Evolutionary conservation across 345 rosid genomes (phyloP), one percentile per base, ranked within the genome.

Genomic region (Raphanus raphanistrum): DNA sequence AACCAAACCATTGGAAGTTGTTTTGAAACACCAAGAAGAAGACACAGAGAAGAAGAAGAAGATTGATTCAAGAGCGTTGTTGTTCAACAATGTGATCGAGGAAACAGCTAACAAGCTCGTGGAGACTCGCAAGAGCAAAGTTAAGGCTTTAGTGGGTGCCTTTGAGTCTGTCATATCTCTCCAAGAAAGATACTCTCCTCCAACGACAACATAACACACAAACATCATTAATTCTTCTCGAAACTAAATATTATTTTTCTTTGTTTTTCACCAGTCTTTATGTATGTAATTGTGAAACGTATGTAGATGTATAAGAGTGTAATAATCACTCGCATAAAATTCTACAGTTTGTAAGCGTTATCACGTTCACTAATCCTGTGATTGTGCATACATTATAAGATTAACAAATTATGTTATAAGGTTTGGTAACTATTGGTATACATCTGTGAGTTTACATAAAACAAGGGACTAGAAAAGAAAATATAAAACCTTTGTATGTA

Each of bases 141-240:
- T 95, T 26, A 90, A 92, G 80, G 99, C 97, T 73, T 85, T 95
- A 84, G 99, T 93, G 16, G 93, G 98, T 41, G 99, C 98, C 52
- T 95, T 95, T 76, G 98, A 95, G 83, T 83, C 98, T 2, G 94
- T 95, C 76, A 75, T 80, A 29, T 92, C 94, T 68, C 89, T 92
- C 58, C 94, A 90, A 79, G 93, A 88, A 38, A 57, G 25, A 65
- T 85, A 85, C 54, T 85, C 92, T 71, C 63, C 73, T 62, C 8
- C 76, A 74, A 32, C 71, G 28, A 21, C 67, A 43, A 48, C 16
- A 2, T 55, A 48, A 72, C 13, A 71, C 52, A 5, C 45, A 15
- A 7, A 68, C 36, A 50, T 61, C 63, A 62, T 29, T 6, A 10
- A 26, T 29, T 27, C 36, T 41, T 1, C 6, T 66, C 72, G 28